phyloP scores from a whole-genome alignment of 2,329 filamentous ascomycete genomes.

The Periglandula ipomoeae region DNA sequence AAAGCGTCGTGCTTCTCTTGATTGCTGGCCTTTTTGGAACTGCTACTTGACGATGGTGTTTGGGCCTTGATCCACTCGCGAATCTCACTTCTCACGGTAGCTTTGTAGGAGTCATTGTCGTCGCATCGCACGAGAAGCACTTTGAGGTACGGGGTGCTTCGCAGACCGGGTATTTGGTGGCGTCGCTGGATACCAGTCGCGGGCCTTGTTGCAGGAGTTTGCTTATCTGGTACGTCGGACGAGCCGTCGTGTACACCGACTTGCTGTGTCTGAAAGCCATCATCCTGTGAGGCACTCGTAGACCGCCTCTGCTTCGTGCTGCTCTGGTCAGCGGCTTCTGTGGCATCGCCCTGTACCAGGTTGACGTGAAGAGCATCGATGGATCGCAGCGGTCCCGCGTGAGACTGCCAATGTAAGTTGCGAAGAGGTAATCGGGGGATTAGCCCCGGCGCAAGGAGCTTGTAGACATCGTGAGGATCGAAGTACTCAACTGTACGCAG shows the following conservation, averaged over 20 bases:
- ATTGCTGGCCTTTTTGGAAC: constrained; percentile 47
- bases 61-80: constrained; percentile 86
- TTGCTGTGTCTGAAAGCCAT: constrained; percentile 53
- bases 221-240: constrained; percentile 27
- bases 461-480: constrained; percentile 84
- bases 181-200: constrained; percentile 44
- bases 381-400: constrained; percentile 80
- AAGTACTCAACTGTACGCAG: constrained; percentile 78
- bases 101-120: constrained; percentile 91
- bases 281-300: constrained; percentile 32
- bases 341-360: constrained; percentile 55
- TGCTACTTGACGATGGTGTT: constrained; percentile 44
- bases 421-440: constrained; percentile 72
- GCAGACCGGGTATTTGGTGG: constrained; percentile 90
- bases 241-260: constrained; percentile 33
- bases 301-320: constrained; percentile 22
- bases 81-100: constrained; percentile 64
- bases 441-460: constrained; percentile 69
- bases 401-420: constrained; percentile 96
- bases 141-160: constrained; percentile 90
- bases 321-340: constrained; percentile 29
- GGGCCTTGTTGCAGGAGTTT: constrained; percentile 22
- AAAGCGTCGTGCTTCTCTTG: constrained; percentile 94
- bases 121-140: constrained; percentile 84
- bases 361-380: constrained; percentile 91